Base-by-base conservation (phyloP, 345 rosid genomes). In the Cochlearia excelsa region DNA sequence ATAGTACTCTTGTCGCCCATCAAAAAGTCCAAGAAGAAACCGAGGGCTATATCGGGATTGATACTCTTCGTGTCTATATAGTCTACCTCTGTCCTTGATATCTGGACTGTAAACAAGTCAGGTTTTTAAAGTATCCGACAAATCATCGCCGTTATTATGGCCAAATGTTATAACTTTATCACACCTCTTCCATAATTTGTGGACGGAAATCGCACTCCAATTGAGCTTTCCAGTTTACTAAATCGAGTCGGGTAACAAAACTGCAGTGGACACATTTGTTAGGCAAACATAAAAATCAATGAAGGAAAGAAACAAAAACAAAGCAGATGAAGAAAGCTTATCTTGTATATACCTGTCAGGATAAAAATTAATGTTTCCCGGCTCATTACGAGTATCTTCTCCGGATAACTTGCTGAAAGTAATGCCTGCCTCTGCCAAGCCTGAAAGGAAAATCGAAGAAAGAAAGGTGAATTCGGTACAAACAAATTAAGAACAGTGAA, bases 71-170 rank as follows among this genome's bases (percentile, higher is more conserved):
- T 70, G 69, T 92, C 98, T 82, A 83, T 92, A 78, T 80, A 92
- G 27, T 78, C 82, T 56, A 78, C 79, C 68, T 77, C 81, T 71
- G 65, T 81, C 78, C 82, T 92, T 74, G 88, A 92, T 80, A 92
- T 83, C 98, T 92, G 94, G 86, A 88, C 93, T 88, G 97, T 68
- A 79, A 70, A 86, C 74, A 83, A 90, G 89, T 83, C 82, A 92
- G 86, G 75, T 77, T 77, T 26, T 78, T 6, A 71, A 61, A 66
- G 68, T 58, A 73, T 75, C 60, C 49, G 65, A 55, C 9, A 45
- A 47, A 9, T 33, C 34, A 56, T 41, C 26, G 1, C 34, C 26
- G 1, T 5, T 5, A 39, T 9, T 31, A 45, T 9, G 27, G 30
- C 3, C 51, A 68, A 49, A 55, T 49, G 68, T 55, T 55, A 27